These are phyloP conservation scores for Dothideomycetes sp. DNA, from an alignment of 2,329 filamentous ascomycete genomes.

Conservation along the genomic window DNA sequence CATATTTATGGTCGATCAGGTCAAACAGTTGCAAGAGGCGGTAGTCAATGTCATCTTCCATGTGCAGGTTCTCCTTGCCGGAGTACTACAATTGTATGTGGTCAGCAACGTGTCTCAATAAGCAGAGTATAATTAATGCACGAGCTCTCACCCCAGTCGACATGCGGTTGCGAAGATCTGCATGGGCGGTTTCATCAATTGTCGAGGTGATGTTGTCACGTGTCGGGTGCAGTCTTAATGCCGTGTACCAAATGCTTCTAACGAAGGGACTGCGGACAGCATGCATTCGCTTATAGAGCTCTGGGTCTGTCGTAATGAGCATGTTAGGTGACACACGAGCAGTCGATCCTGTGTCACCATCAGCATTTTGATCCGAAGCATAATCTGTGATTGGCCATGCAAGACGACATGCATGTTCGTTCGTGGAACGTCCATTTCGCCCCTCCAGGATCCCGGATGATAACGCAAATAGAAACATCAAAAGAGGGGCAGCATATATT, in stretches of 20 bases:
- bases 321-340: conserved; percentile 29
- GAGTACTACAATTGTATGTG: conserved; percentile 21
- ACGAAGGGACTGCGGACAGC: conserved; percentile 30
- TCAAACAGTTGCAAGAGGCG: conserved; percentile 26
- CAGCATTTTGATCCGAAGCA: conserved; percentile 8
- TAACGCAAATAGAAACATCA: too few species aligned
- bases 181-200: conserved; percentile 30
- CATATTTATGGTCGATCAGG: conserved; percentile 27
- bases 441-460: too few species aligned
- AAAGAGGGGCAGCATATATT: not conserved
- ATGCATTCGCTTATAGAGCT: conserved; percentile 30
- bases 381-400: conserved; percentile 3
- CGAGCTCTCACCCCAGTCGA: conserved; percentile 22
- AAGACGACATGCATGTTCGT: conserved; percentile 7
- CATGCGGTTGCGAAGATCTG: conserved; percentile 29
- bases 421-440: too few species aligned
- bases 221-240: conserved; percentile 30
- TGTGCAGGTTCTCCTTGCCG: conserved; percentile 30
- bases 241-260: conserved; percentile 29
- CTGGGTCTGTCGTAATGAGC: conserved; percentile 30
- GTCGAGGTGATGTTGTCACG: conserved; percentile 33
- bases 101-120: too few species aligned
- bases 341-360: conserved; percentile 26
- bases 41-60: conserved; percentile 31
- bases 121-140: not conserved